Percentiles rank a stretch among this genome's conserved stretches.
Evolutionary conservation across 257 asterid genomes (phyloP).

Genomic region (Rauvolfia tetraphylla): DNA sequence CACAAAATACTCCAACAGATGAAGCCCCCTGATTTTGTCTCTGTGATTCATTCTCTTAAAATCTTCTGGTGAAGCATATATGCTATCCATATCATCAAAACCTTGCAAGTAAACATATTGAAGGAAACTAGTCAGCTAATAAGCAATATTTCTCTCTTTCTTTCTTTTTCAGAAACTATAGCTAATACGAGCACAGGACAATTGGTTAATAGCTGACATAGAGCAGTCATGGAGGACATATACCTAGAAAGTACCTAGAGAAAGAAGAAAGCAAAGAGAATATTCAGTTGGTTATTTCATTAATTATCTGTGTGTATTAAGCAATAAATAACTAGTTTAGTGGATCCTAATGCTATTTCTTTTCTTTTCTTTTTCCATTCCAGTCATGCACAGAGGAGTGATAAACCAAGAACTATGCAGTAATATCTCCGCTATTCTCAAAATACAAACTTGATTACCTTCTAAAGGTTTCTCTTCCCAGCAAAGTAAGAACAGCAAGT

Average conservation of each 20-base stretch:
- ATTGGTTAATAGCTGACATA: not conserved
- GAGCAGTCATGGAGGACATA: not conserved
- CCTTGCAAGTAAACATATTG: constrained; percentile 34
- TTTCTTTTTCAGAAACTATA: too few species aligned
- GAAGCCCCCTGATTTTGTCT: constrained; percentile 60
- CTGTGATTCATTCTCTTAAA: constrained; percentile 50
- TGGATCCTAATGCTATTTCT: not conserved
- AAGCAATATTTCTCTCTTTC: not conserved
- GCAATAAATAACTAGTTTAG: not conserved
- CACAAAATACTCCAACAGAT: constrained; percentile 83
- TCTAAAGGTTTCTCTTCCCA: not conserved
- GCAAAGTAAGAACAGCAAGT: not conserved
- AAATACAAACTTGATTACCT: not conserved
- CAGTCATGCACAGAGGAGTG: not conserved
- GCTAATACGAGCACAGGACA: not conserved
- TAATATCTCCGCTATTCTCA: not conserved
- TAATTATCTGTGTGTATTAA: not conserved
- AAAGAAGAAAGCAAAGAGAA: not conserved
- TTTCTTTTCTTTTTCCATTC: not conserved
- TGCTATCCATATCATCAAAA: constrained; percentile 75
- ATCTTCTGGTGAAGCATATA: constrained; percentile 71
- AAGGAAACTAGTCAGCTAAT: constrained; percentile 6
- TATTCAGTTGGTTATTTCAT: not conserved
- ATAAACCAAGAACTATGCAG: not conserved
- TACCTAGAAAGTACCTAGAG: not conserved